Evolutionary conservation across 257 asterid genomes (phyloP), one percentile per base, ranked within the genome.

Genomic region (Galeopsis tetrahit): DNA sequence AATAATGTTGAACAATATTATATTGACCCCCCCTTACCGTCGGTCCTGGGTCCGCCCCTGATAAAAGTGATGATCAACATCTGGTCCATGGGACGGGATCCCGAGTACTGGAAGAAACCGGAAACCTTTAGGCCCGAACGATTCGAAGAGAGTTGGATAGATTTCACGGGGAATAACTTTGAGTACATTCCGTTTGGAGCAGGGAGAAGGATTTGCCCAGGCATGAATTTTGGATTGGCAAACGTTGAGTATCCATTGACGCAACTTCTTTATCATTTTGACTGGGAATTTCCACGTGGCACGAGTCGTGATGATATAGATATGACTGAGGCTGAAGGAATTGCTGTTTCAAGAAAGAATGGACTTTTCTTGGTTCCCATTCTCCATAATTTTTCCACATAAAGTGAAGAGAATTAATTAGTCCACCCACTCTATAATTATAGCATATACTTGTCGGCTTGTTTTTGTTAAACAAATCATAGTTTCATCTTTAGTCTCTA

Each of bases 61-160:
- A n/a, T n/a, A n/a, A n/a, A n/a, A 34, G 79, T 74, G 7, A 6
- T 68, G 72, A 10, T 78, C 38, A 81, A 81, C 39, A 32, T 46
- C 0, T 83, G 83, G 79, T 33, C 79, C 28, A 71, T 83, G 68
- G 85, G 83, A 7, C 60, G 85, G 68, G 66, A 77, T 17, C 85
- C 85, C 1, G 39, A 40, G 2, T 55, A 75, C 28, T 83, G 85
- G 85, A 2, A 5, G 8, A 40, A 76, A n/a, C 84, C 82, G 0
- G 70, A 76, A 3, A 7, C 10, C 9, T 84, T 76, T 31, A 9
- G 6, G 5, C 82, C 80, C 5, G 76, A 81, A 2, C 62, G 82
- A 17, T 81, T 81, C 32, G 78, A 77, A 52, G 53, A 55, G 2
- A 70, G 70, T 17, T 64, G 70, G 1, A 31, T n/a, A 0, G 82